Base-by-base conservation (phyloP, 768 basidiomycete species). In the Kwoniella botswanensis region DNA sequence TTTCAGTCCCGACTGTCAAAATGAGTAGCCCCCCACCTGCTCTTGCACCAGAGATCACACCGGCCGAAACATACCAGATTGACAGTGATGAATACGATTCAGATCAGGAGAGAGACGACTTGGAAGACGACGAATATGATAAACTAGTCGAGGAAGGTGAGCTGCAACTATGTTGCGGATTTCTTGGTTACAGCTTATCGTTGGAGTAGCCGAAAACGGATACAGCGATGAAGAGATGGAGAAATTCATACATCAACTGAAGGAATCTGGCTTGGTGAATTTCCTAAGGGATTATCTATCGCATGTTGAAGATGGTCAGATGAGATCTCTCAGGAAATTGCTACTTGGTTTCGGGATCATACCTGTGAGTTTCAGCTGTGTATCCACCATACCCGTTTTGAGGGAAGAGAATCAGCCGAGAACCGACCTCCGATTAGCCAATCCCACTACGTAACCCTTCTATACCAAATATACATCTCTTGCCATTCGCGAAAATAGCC, bases 31-130 rank as follows among this genome's bases (percentile, higher is more conserved):
- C 29, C 5, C 64, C 41, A n/a, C n/a, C 35, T 43, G 18, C 43
- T 2, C 53, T 56, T 17, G 52, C 70, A 7, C 71, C 71, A 29
- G 74, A 73, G 68, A 63, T 78, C 35, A 68, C 50, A 0, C 73
- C 76, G 15, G 71, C 58, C 9, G 77, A 77, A 52, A 74, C 71
- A 11, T 78, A 77, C 62, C 74, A 78, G 29, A 71, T 78, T 2
- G 77, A 81, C 57, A 76, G 75, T 53, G 76, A 78, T 43, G 76
- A 79, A 17, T 78, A 70, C 57, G 77, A 78, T 46, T 75, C 77
- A n/a, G 75, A 74, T n/a, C 74, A 72, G 29, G 70, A 70, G 22
- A 53, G 58, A 11, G 78, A 74, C 29, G 63, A 70, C n/a, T 52
- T 79, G 21, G 65, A 56, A 13, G 73, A 75, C 59, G 76, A 73